Evolutionary conservation across 805 yeast species (phyloP).

Genomic region (Debaryomyces hansenii): DNA sequence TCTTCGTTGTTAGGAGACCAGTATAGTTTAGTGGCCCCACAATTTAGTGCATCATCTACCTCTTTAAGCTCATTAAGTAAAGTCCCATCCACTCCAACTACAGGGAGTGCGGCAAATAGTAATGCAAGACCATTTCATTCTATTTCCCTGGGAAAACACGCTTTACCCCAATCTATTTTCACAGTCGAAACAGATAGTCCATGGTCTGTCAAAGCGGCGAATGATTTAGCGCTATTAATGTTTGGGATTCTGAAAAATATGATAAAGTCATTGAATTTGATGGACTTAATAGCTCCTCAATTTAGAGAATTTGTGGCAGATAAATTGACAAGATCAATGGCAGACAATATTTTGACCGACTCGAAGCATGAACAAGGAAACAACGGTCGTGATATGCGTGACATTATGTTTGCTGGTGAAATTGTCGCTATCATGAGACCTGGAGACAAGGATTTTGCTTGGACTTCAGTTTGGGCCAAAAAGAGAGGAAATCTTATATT

Average conservation of each 20-base stretch:
- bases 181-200: constrained; percentile 75
- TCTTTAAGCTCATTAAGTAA: constrained; percentile 28
- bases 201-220: constrained; percentile 80
- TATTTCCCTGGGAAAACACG: constrained; percentile 65
- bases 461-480: constrained; percentile 94
- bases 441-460: constrained; percentile 59
- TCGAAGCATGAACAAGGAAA: constrained; percentile 11
- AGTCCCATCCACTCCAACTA: constrained; percentile 7
- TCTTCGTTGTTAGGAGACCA: constrained; percentile 16
- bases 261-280: constrained; percentile 59
- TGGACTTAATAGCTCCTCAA: constrained; percentile 78
- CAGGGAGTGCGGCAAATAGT: constrained; percentile 4
- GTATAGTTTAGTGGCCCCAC: constrained; percentile 20
- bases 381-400: constrained; percentile 20
- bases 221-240: constrained; percentile 84
- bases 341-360: constrained; percentile 15
- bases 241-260: constrained; percentile 76
- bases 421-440: constrained; percentile 76
- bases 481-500: constrained; percentile 67
- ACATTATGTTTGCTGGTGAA: constrained; percentile 76
- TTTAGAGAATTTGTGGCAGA: constrained; percentile 68
- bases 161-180: constrained; percentile 80
- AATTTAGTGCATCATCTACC: constrained; percentile 29
- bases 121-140: constrained; percentile 57
- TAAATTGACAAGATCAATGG: constrained; percentile 39